Conservation (phyloP, 495 filamentous ascomycete genomes). For the Neurospora sublineolata region DNA sequence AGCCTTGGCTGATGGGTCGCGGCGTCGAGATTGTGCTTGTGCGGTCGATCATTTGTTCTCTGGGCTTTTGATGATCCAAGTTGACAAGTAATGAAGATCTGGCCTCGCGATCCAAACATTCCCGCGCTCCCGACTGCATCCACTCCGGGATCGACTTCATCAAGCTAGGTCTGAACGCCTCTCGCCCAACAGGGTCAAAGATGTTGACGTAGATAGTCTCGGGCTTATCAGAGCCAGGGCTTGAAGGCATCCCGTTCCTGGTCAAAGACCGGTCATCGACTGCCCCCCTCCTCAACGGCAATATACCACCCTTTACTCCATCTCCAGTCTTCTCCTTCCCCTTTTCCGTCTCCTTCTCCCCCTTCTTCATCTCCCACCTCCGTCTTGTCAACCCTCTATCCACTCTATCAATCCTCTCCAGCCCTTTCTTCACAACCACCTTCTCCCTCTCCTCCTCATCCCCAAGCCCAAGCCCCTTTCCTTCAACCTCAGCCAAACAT, state of each 20-base stretch:
- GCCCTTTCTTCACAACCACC: slow-evolving; percentile 12
- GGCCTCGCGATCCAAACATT: neutral
- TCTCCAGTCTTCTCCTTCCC: slow-evolving; percentile 7
- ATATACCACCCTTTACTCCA: neutral
- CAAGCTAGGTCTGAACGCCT: slow-evolving; percentile 29
- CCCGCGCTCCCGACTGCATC: slow-evolving; percentile 22
- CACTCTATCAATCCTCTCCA: slow-evolving; percentile 14
- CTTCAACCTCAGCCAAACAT: slow-evolving; percentile 18
- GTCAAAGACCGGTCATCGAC: neutral
- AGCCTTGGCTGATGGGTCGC: neutral
- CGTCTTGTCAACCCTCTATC: slow-evolving; percentile 17
- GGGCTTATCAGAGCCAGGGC: neutral
- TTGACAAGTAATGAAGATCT: neutral
- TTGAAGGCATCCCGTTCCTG: neutral
- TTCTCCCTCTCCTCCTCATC: neutral
- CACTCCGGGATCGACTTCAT: slow-evolving; percentile 36
- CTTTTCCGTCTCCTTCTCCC: slow-evolving; percentile 2
- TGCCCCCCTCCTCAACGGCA: neutral
- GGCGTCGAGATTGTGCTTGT: neutral
- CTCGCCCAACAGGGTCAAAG: slow-evolving; percentile 26
- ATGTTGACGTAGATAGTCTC: slow-evolving; percentile 30
- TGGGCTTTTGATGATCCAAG: neutral
- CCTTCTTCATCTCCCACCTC: slow-evolving; percentile 17
- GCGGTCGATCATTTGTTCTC: neutral
- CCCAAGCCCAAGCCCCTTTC: slow-evolving; percentile 1